Percentiles rank a stretch among this genome's conserved stretches.
Conservation (phyloP, 345 rosid genomes). For the Eucalyptus marginata region DNA sequence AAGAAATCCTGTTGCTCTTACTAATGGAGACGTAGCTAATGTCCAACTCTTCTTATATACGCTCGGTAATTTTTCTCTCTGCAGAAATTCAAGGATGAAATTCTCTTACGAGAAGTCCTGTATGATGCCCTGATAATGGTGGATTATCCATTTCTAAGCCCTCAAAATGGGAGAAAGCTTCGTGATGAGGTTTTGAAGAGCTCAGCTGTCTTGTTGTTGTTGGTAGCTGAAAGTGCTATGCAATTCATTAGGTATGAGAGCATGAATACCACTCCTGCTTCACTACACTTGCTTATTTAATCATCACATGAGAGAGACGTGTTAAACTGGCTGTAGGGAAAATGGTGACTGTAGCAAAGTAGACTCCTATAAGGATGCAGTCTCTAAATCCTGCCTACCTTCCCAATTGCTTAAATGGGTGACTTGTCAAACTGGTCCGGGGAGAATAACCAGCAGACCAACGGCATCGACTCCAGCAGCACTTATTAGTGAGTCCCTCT, state of each 20-base stretch:
- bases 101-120: constrained; percentile 22
- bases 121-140: constrained; percentile 33
- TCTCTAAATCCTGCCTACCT: constrained; percentile 32
- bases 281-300: background rate
- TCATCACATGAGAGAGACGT: background rate
- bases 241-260: constrained; percentile 27
- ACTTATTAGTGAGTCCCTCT: constrained; percentile 49
- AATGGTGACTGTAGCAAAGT: constrained; percentile 27
- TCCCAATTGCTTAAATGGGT: constrained; percentile 47
- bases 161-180: constrained; percentile 17
- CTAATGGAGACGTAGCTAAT: background rate
- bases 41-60: background rate
- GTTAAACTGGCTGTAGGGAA: constrained; percentile 27
- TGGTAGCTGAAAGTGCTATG: constrained; percentile 38
- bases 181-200: constrained; percentile 21
- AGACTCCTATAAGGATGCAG: constrained; percentile 24
- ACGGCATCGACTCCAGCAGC: constrained; percentile 26
- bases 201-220: constrained; percentile 45
- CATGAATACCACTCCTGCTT: background rate
- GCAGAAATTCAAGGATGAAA: constrained; percentile 51
- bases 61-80: background rate
- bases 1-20: background rate
- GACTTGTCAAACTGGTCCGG: constrained; percentile 24
- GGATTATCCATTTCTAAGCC: constrained; percentile 30
- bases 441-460: constrained; percentile 15